Conservation (phyloP, 257 asterid species). For the Solanum neorickii region DNA sequence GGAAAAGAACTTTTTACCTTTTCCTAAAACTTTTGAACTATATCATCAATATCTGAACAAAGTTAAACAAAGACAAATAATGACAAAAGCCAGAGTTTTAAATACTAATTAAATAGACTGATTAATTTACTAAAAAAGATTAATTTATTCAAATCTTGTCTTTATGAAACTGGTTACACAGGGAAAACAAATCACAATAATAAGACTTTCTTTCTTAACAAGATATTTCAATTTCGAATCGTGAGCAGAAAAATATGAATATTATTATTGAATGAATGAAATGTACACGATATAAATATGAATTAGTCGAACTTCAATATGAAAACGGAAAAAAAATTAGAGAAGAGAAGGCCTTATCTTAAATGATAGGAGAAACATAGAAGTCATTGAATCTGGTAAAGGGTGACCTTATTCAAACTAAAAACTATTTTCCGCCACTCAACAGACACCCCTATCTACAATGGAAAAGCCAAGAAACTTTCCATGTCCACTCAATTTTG, state of each 20-base stretch:
- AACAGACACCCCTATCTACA: constrained; percentile 69
- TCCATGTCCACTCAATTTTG: constrained; percentile 3
- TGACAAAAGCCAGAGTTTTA: constrained; percentile 4
- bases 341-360: not conserved
- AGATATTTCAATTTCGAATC: accelerated
- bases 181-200: no score
- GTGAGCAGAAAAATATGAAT: accelerated
- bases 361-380: not conserved
- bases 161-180: no score
- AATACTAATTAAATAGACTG: not conserved
- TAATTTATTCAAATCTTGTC: not conserved
- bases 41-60: constrained; percentile 1
- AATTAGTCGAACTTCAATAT: accelerated
- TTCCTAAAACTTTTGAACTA: not conserved
- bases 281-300: accelerated
- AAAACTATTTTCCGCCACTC: constrained; percentile 71
- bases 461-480: constrained; percentile 47
- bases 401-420: constrained; percentile 27
- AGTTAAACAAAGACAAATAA: not conserved
- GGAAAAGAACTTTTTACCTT: not conserved
- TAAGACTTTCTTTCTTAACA: no score
- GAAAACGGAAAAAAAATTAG: no score
- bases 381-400: not conserved
- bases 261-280: no score
- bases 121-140: not conserved